Evolutionary conservation across 2,329 filamentous ascomycete genomes (phyloP).

Genomic region (Trichoderma sp.): DNA sequence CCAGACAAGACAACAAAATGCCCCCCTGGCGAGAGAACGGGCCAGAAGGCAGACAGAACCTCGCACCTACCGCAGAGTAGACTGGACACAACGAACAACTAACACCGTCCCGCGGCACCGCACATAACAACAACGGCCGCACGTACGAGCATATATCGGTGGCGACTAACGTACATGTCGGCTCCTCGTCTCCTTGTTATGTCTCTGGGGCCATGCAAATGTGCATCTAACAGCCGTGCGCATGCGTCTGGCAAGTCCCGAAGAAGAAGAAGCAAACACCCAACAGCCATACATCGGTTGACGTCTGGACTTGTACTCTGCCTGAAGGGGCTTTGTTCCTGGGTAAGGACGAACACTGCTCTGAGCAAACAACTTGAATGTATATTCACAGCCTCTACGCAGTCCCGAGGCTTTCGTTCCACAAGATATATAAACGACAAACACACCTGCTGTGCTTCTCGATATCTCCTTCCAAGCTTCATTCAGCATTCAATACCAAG

Average conservation of each 20-base stretch:
- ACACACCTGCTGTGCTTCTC: constrained; percentile 15
- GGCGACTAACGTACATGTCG: constrained; percentile 19
- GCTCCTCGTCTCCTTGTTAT: constrained; percentile 4
- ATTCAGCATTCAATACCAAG: constrained; percentile 3
- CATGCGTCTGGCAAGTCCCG: constrained; percentile 15
- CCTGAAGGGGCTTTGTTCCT: constrained; percentile 18
- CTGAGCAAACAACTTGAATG: constrained; percentile 18
- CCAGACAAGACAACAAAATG: constrained; percentile 1
- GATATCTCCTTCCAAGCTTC: constrained; percentile 15
- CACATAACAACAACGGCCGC: constrained; percentile 15
- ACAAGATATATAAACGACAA: constrained; percentile 22
- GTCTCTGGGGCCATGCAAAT: constrained; percentile 4
- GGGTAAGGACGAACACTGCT: constrained; percentile 14
- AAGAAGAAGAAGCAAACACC: constrained; percentile 20
- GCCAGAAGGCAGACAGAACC: constrained; percentile 22
- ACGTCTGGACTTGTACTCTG: constrained; percentile 19
- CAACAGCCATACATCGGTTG: constrained; percentile 23
- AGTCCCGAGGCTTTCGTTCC: constrained; percentile 14
- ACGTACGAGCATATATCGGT: constrained; percentile 8
- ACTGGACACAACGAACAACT: constrained; percentile 7
- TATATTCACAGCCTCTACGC: constrained; percentile 20
- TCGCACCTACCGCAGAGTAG: constrained; percentile 19
- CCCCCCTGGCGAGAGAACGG: constrained; percentile 19
- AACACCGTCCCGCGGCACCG: constrained; percentile 13
- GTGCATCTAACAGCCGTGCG: constrained; percentile 17